These are phyloP conservation scores for Drechmeria coniospora DNA, from an alignment of 2,329 filamentous ascomycete genomes.

Conservation along the genomic window DNA sequence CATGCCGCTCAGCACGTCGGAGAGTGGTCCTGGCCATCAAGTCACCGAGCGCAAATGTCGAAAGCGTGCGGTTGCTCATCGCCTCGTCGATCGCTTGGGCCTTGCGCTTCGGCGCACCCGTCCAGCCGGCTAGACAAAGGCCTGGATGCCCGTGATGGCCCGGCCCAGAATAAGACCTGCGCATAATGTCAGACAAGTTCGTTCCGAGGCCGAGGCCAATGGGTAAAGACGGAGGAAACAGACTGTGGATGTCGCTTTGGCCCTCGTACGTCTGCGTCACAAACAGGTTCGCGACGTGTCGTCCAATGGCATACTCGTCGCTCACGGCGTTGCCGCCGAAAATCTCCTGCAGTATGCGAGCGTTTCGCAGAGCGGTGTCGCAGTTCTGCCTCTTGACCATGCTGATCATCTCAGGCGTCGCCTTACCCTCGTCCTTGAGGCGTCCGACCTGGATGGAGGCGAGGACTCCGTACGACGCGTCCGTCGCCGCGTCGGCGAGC, in stretches of 20 bases:
- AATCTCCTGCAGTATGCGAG: conserved; percentile 75
- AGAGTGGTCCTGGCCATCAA: no score
- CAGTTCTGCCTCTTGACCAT: conserved; percentile 98
- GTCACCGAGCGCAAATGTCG: no score
- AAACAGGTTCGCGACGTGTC: conserved; percentile 91
- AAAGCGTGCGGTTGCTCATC: no score
- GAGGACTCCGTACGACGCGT: conserved; percentile 80
- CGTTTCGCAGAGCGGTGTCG: conserved; percentile 69
- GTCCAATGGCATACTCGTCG: conserved; percentile 89
- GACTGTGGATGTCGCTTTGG: conserved; percentile 93
- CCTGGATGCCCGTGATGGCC: conserved; percentile 61
- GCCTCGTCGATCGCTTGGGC: no score
- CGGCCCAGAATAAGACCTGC: conserved; percentile 54
- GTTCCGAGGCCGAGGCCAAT: not conserved
- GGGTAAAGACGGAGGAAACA: conserved; percentile 23
- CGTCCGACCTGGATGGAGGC: conserved; percentile 82
- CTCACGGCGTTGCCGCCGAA: conserved; percentile 98
- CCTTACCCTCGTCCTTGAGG: conserved; percentile 81
- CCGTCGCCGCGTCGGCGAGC: conserved; percentile 79
- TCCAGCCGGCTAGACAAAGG: conserved; percentile 43
- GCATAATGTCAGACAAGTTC: conserved; percentile 6
- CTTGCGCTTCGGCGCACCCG: no score
- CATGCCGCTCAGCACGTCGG: no score
- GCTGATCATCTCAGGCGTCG: conserved; percentile 86
- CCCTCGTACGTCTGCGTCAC: conserved; percentile 98